Conservation (phyloP, 352 stramenopile genomes). For the Pythium coloratum region DNA sequence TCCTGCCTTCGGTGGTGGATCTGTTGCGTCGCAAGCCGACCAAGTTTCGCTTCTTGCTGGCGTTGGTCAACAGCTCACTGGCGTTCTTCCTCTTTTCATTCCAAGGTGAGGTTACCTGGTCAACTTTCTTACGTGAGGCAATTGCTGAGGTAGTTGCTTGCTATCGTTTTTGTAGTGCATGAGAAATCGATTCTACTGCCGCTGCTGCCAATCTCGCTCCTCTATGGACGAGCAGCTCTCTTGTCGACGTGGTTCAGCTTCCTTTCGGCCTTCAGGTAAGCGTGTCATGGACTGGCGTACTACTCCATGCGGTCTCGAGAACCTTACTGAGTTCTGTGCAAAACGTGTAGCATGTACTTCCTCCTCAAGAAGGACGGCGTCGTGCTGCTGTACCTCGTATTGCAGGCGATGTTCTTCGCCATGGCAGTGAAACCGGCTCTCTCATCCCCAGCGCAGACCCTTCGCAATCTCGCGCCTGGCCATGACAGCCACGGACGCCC, state of each 20-base stretch:
- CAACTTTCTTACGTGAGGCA: no score
- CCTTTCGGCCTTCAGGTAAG: constrained; percentile 82
- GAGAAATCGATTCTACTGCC: constrained; percentile 96
- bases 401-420: constrained; percentile 49
- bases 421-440: constrained; percentile 38
- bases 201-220: constrained; percentile 89
- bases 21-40: constrained; percentile 66
- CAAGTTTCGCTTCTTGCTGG: constrained; percentile 78
- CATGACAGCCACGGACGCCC: constrained; percentile 38
- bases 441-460: constrained; percentile 8
- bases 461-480: constrained; percentile 33
- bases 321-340: neutral
- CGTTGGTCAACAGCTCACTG: constrained; percentile 84
- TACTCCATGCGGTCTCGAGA: no score
- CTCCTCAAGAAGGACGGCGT: constrained; percentile 82
- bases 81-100: constrained; percentile 97
- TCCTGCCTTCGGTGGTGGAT: constrained; percentile 83
- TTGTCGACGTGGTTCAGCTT: constrained; percentile 77
- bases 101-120: constrained; percentile 60
- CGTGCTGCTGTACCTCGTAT: constrained; percentile 65
- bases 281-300: neutral
- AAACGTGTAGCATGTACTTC: constrained; percentile 74
- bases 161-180: constrained; percentile 74
- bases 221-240: constrained; percentile 64
- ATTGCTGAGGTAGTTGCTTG: no score